Evolutionary conservation across 805 yeast genomes (phyloP).

Genomic region (Isabelozyma gotoi): DNA sequence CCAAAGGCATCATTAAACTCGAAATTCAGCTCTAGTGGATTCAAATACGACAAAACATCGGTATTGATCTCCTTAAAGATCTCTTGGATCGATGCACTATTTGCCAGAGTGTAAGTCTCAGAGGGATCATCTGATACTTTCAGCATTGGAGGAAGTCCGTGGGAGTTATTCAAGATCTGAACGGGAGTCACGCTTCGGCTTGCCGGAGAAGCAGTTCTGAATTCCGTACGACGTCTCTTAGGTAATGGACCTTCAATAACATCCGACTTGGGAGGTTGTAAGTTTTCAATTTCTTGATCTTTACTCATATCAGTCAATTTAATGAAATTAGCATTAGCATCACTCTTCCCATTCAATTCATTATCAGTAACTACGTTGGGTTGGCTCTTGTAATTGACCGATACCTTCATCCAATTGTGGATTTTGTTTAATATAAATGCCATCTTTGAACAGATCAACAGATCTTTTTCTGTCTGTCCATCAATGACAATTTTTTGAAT

Average conservation of each 20-base stretch:
- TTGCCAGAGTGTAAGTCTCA: neutral
- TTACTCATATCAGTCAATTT: conserved; percentile 28
- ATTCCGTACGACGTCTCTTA: neutral
- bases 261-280: conserved; percentile 20
- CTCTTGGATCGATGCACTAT: conserved; percentile 17
- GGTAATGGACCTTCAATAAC: neutral
- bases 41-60: conserved; percentile 27
- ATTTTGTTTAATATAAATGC: conserved; percentile 19
- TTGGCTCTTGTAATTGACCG: conserved; percentile 10
- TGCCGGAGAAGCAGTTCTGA: neutral
- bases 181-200: neutral
- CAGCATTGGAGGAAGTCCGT: neutral
- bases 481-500: conserved; percentile 16
- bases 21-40: conserved; percentile 25
- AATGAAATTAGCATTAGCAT: conserved; percentile 17
- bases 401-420: conserved; percentile 27
- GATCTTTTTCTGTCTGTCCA: conserved; percentile 16
- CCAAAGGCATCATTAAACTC: conserved; percentile 5
- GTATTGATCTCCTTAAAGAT: conserved; percentile 31
- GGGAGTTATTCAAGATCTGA: neutral
- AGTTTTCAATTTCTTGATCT: conserved; percentile 24
- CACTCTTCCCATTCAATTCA: neutral
- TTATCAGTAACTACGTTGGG: neutral
- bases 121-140: neutral
- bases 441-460: conserved; percentile 23